Percentiles rank a stretch among this genome's conserved stretches.
These are phyloP conservation scores for Microdochium trichocladiopsis DNA, from an alignment of 2,329 filamentous ascomycete species.

Conservation along the genomic window DNA sequence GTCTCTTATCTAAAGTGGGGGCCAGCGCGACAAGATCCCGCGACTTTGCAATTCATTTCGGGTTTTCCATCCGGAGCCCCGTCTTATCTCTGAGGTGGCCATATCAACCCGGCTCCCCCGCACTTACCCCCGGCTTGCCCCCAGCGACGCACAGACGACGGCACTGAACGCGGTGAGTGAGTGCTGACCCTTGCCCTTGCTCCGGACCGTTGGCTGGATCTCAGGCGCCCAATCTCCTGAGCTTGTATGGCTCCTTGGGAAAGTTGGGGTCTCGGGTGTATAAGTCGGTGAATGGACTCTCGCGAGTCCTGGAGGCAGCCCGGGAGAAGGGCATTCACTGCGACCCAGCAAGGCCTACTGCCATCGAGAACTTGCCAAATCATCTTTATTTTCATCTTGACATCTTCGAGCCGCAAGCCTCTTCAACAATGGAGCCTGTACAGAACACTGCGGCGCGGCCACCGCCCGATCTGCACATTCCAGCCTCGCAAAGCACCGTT, in stretches of 20 bases:
- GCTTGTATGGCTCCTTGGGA: too few relatives aligned
- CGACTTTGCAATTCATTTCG: neutral
- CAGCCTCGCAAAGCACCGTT: slow-evolving; percentile 19
- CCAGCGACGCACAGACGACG: too few relatives aligned
- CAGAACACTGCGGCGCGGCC: neutral
- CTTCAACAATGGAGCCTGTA: neutral
- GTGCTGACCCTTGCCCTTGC: neutral
- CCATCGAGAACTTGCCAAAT: neutral
- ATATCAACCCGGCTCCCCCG: too few relatives aligned
- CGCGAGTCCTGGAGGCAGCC: neutral
- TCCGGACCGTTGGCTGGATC: neutral
- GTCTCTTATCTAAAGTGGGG: neutral
- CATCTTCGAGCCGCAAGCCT: neutral
- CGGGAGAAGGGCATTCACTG: neutral
- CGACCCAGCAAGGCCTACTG: neutral
- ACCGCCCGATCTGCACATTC: slow-evolving; percentile 19
- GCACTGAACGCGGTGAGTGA: too few relatives aligned
- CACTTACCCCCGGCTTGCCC: too few relatives aligned
- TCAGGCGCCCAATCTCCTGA: too few relatives aligned
- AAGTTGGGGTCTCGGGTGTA: neutral
- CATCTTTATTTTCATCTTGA: neutral
- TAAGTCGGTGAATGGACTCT: neutral
- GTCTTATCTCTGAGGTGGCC: neutral
- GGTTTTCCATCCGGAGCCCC: neutral
- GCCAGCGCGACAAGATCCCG: neutral